Evolutionary conservation across 805 yeast genomes (phyloP), one percentile per base, ranked within the genome.

Genomic region (Wickerhamiella bombiphila): DNA sequence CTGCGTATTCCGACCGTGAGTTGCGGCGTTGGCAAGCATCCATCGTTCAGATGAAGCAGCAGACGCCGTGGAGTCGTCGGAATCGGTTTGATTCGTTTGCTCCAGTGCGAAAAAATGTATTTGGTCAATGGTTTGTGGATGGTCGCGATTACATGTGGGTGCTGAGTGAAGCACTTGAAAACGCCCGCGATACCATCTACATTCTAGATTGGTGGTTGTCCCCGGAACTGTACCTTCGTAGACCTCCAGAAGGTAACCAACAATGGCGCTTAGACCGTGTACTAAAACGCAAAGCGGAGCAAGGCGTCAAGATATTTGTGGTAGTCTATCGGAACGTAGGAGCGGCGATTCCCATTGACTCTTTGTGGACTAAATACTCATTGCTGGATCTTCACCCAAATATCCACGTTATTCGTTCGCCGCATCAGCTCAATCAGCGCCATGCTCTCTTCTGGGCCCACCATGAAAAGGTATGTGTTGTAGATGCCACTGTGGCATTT

Each of bases 161-260:
- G 1, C 75, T 85, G 2, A 80, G 94, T 22, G 75, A 85, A 8
- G 98, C 97, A 0, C 63, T 91, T 38, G 83, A 80, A 47, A 77
- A 81, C 80, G 97, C 98, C 0, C 75, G 76, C 47, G 97, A 91
- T 63, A 88, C 80, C 1, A 78, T 91, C 24, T 91, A 76, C 55
- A 83, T 91, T 35, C 96, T 91, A 53, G 99, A 88, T 52, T 91
- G 99, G 99, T 91, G 98, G 98, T 64, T 91, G 19, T 72, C 88
- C 3, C 99, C 99, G 0, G 98, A 91, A 56, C 55, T 91, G 3
- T 93, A 91, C 51, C 63, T 91, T 60, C 70, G 98, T 45, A 66
- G 99, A 36, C 98, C 98, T 0, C 88, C 94, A 0, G 78, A 81
- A 57, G 95, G 95, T 6, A 88, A 88, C 50, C 97, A 91, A 57